Evolutionary conservation across 371 early-diverging fungal genomes (phyloP).

Genomic region (Mortierella polycephala): DNA sequence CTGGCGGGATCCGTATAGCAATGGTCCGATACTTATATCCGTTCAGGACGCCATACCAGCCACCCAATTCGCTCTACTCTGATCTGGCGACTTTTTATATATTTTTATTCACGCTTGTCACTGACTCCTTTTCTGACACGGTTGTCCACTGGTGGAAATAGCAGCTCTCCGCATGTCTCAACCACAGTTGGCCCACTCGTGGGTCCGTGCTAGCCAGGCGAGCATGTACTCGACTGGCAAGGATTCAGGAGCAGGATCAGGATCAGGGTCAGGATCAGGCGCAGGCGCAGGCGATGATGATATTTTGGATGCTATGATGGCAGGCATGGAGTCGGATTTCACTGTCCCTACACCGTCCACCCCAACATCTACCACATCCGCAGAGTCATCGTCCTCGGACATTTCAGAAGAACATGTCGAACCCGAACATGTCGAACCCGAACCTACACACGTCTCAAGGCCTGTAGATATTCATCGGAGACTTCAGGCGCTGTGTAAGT

Average conservation of each 20-base stretch:
- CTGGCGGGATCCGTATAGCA: too few species aligned
- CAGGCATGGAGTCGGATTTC: slow-evolving; percentile 44
- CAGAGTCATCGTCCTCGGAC: not conserved
- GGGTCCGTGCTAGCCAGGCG: slow-evolving; percentile 43
- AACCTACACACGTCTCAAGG: slow-evolving; percentile 20
- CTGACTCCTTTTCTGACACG: not conserved
- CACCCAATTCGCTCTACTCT: too few species aligned
- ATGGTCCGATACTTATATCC: too few species aligned
- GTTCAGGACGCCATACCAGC: too few species aligned
- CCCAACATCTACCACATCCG: slow-evolving; percentile 3
- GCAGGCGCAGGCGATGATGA: slow-evolving; percentile 34
- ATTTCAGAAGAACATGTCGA: slow-evolving; percentile 15
- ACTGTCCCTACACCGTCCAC: slow-evolving; percentile 29
- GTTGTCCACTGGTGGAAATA: not conserved
- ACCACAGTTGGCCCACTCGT: slow-evolving; percentile 19
- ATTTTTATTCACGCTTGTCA: not conserved
- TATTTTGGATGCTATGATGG: slow-evolving; percentile 53
- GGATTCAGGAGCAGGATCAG: slow-evolving; percentile 10
- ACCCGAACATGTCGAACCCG: slow-evolving; percentile 16
- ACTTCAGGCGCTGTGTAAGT: slow-evolving; percentile 48
- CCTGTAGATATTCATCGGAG: slow-evolving; percentile 50
- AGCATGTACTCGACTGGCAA: slow-evolving; percentile 43
- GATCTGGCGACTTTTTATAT: too few species aligned
- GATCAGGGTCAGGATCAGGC: slow-evolving; percentile 28
- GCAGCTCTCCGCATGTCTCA: slow-evolving; percentile 25